Evolutionary conservation across 257 asterid genomes (phyloP).

Genomic region (Lavandula angustifolia): DNA sequence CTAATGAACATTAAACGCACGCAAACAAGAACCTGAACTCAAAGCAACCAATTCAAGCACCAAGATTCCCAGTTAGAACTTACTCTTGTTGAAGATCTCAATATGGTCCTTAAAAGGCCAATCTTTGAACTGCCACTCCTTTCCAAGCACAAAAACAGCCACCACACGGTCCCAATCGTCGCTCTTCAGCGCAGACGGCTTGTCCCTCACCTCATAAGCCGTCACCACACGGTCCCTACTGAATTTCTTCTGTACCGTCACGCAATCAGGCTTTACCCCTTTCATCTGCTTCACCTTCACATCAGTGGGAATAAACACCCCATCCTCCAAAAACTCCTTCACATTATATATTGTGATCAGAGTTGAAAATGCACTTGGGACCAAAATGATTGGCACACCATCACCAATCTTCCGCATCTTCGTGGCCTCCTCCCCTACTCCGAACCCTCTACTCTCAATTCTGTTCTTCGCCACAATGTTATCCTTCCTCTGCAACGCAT

Average conservation of each 20-base stretch:
- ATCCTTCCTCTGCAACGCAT: constrained; percentile 86
- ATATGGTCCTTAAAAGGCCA: constrained; percentile 99
- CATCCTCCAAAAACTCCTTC: constrained; percentile 96
- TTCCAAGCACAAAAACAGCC: constrained; percentile 95
- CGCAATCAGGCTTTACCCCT: constrained; percentile 90
- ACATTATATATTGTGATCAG: constrained; percentile 90
- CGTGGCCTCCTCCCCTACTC: constrained; percentile 66
- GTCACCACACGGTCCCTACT: constrained; percentile 95
- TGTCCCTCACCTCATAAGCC: constrained; percentile 97
- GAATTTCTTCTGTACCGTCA: constrained; percentile 95
- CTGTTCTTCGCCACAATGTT: constrained; percentile 84
- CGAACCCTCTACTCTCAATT: constrained; percentile 75
- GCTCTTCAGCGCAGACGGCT: constrained; percentile 81
- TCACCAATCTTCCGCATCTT: constrained; percentile 90
- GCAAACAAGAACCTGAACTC: background rate
- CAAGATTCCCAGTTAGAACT: constrained; percentile 33
- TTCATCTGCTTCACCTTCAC: constrained; percentile 86
- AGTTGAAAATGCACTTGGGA: constrained; percentile 93
- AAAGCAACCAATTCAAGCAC: constrained; percentile 18
- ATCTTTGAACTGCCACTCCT: constrained; percentile 99
- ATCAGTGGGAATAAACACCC: constrained; percentile 83
- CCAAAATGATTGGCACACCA: constrained; percentile 93
- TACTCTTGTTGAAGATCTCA: constrained; percentile 89
- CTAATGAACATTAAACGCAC: background rate
- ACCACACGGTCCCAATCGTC: constrained; percentile 99